Conservation (phyloP, 306 rosid genomes). For the Medicago truncatula region MtrunA17r5.0-ANR NC_053048.1:1787501-1788000, state of each 20-base stretch:
- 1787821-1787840: constrained; percentile 25
- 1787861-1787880: constrained; percentile 28
- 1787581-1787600: background rate
- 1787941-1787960: constrained; percentile 70
- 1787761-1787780: constrained; percentile 28
- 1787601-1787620: background rate
- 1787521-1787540: background rate
- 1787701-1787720: constrained; percentile 27
- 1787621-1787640: background rate
- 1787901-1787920: constrained; percentile 34
- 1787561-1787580: background rate
- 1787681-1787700: constrained; percentile 27
- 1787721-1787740: background rate
- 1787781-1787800: constrained; percentile 28
- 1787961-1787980: constrained; percentile 83
- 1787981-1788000: constrained; percentile 92
- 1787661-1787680: constrained; percentile 3
- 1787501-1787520: background rate
- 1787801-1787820: constrained; percentile 27
- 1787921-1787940: constrained; percentile 31
- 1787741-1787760: constrained; percentile 15
- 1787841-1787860: constrained; percentile 19
- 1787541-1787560: background rate
- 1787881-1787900: constrained; percentile 18
- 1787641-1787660: background rate